A percentile compares a stretch with the other conserved stretches of the same genome.
These are phyloP conservation scores for Vishniacozyma victoriae DNA, from an alignment of 768 basidiomycete genomes.

Conservation along the genomic window DNA sequence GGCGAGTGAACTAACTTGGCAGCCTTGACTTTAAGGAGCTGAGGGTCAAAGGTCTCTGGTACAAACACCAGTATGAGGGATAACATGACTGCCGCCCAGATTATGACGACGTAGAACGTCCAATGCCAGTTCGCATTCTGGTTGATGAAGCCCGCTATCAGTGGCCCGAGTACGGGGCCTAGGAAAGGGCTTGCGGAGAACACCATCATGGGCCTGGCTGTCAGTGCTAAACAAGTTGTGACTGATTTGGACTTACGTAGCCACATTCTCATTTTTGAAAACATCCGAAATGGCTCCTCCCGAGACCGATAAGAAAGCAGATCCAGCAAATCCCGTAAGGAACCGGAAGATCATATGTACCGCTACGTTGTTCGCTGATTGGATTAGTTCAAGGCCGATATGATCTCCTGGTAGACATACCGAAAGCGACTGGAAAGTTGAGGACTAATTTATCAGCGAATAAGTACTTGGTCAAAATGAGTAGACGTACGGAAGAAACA, in stretches of 20 bases:
- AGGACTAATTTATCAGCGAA: constrained; percentile 45
- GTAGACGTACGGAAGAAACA: constrained; percentile 53
- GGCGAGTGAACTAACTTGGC: constrained; percentile 44
- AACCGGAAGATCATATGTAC: constrained; percentile 62
- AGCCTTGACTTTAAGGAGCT: constrained; percentile 61
- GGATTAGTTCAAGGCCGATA: constrained; percentile 1
- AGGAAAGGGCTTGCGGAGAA: constrained; percentile 58
- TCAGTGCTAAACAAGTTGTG: constrained; percentile 3
- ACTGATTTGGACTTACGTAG: constrained; percentile 30
- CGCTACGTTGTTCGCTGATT: constrained; percentile 45
- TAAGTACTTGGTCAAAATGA: not conserved
- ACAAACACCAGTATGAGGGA: constrained; percentile 57
- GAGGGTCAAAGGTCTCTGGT: constrained; percentile 66
- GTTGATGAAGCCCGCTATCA: constrained; percentile 60
- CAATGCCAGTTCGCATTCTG: constrained; percentile 56
- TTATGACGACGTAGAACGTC: constrained; percentile 66
- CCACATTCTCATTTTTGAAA: constrained; percentile 57
- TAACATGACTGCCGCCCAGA: constrained; percentile 62
- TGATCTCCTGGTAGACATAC: not conserved
- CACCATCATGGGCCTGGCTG: constrained; percentile 53
- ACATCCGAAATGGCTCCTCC: constrained; percentile 61
- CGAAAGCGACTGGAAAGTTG: constrained; percentile 67
- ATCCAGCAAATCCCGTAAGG: constrained; percentile 55
- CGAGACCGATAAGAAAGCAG: constrained; percentile 60
- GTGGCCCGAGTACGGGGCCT: constrained; percentile 52